Evolutionary conservation across 1,139 yeast genomes (phyloP), one percentile per base, ranked within the genome.

Genomic region (Arxiozyma slooffiae): DNA sequence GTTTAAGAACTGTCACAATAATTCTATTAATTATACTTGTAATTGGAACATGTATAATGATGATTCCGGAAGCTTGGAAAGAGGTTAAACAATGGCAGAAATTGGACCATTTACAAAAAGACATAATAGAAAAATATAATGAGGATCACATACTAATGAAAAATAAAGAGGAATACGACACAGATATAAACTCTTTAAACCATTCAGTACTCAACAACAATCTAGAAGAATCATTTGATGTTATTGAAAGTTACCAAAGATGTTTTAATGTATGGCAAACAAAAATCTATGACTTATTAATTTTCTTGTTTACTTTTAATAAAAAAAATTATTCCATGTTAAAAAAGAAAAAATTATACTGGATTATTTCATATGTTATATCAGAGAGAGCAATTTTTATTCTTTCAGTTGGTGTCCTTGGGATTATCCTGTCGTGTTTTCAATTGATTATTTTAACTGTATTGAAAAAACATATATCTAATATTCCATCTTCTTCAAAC

Each of bases 31-130:
- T 73, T 1, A 26, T 74, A 1, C 58, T 82, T 38, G 57, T 71
- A 0, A 49, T 78, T 0, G 63, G 53, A 2, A 75, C 81, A 0
- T 45, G 76, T 0, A 46, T 64, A 0, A 67, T 68, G 1, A 62
- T 79, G 36, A 52, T 73, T 1, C 78, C 79, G 0, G 67, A 73
- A 6, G 70, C 71, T 1, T 74, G 70, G 55, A 57, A 67, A 24
- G 85, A 80, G 52, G 67, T 68, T 45, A 63, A 69, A 45, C 63
- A 68, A n/a, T 83, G 88, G 88, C 68, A 60, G 43, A 71, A 74
- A 55, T 58, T 78, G 41, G 58, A 57, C 16, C 59, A 54, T 1
- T 55, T 76, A 52, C 38, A 42, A 42, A 3, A 20, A 24, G 21
- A 20, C 14, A 30, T 37, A 20, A 3, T 41, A 9, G 50, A 47